A percentile compares a stretch with the other conserved stretches of the same genome.
Conservation (phyloP, 2,329 filamentous ascomycete genomes). For the Didymella segeticola region DNA sequence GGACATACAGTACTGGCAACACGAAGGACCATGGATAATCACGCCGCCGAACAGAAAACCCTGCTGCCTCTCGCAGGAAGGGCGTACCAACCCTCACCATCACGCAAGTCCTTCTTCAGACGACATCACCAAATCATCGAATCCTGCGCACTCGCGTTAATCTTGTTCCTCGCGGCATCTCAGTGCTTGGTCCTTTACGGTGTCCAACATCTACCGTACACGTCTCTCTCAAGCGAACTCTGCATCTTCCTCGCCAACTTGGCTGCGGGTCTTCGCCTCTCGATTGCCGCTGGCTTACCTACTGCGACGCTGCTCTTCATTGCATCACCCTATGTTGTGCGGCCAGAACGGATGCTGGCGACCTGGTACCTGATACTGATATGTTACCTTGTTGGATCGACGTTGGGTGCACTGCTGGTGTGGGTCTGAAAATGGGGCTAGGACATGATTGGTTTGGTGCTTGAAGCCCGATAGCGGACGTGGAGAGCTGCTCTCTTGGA, state of each 20-base stretch:
- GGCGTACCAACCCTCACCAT: not conserved
- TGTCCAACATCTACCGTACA: slow-evolving; percentile 9
- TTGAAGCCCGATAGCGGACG: slow-evolving; percentile 29
- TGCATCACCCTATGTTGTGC: slow-evolving; percentile 26
- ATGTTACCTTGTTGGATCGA: slow-evolving; percentile 32
- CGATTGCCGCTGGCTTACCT: slow-evolving; percentile 30
- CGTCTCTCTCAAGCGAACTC: not conserved
- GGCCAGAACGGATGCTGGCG: slow-evolving; percentile 21
- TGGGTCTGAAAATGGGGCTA: slow-evolving; percentile 10
- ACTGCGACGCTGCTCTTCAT: slow-evolving; percentile 30
- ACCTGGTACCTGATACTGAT: slow-evolving; percentile 30
- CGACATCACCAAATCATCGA: not conserved
- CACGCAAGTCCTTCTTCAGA: not conserved
- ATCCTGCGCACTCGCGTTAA: slow-evolving; percentile 6
- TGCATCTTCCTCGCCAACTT: slow-evolving; percentile 21
- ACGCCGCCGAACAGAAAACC: slow-evolving; percentile 3
- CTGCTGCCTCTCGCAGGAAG: slow-evolving; percentile 10
- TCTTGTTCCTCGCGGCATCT: slow-evolving; percentile 20
- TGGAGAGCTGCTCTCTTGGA: slow-evolving; percentile 3
- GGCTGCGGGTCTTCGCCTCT: slow-evolving; percentile 26
- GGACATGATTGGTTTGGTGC: slow-evolving; percentile 13
- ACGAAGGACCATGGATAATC: not conserved
- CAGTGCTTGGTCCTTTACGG: slow-evolving; percentile 29
- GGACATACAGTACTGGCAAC: not conserved
- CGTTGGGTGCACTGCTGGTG: slow-evolving; percentile 26